Percentiles rank a stretch among this genome's conserved stretches.
Conservation (phyloP, 257 asterid genomes). For the Asclepias syriaca region DNA sequence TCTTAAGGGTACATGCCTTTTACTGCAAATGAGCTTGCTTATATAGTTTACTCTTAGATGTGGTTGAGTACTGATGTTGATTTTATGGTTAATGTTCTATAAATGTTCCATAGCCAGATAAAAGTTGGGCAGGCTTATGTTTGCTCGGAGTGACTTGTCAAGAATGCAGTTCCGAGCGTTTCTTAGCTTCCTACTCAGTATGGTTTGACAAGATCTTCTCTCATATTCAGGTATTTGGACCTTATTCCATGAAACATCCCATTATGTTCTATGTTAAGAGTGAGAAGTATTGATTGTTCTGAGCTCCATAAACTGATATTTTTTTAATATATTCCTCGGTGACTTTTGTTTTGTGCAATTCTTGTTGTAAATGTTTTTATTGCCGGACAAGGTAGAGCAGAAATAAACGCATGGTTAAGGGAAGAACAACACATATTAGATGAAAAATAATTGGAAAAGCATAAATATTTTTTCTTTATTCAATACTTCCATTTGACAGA, state of each 20-base stretch:
- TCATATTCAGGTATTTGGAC: slow-evolving; percentile 60
- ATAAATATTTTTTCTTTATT: not conserved
- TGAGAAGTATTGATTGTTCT: not conserved
- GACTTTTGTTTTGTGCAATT: not conserved
- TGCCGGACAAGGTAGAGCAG: not conserved
- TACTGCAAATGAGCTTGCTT: not conserved
- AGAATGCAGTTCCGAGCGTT: slow-evolving; percentile 80
- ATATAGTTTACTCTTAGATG: slow-evolving; percentile 2
- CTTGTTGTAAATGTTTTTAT: not conserved
- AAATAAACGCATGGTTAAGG: not conserved
- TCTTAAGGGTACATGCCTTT: not conserved
- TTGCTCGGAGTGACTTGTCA: slow-evolving; percentile 86
- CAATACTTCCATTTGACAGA: not conserved
- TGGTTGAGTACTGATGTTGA: not conserved
- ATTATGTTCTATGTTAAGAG: not conserved
- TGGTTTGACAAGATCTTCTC: slow-evolving; percentile 65
- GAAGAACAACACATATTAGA: not conserved
- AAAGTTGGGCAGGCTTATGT: slow-evolving; percentile 83
- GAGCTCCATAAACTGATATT: not conserved
- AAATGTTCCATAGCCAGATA: slow-evolving; percentile 64
- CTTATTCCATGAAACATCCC: not conserved
- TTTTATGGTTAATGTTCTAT: slow-evolving; percentile 16
- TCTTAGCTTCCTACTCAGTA: slow-evolving; percentile 53
- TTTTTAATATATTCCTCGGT: not conserved
- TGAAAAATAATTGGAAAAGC: not conserved